phyloP scores from a whole-genome alignment of 1,284 basidiomycete species.

The Lentinus polychrous region DNA sequence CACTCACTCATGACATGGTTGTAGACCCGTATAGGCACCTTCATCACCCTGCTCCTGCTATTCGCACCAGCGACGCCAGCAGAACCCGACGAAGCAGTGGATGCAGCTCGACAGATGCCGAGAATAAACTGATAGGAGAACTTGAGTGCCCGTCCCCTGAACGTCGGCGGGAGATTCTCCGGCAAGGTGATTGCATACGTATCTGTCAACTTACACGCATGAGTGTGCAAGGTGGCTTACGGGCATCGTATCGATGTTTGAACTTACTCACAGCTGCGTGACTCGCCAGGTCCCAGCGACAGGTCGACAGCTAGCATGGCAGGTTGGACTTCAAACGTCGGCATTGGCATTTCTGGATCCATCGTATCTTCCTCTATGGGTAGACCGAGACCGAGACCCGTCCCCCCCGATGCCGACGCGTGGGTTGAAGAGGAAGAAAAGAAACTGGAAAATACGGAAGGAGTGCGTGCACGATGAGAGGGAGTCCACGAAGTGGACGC shows the following conservation, averaged over 20 bases:
- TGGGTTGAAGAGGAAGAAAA: conserved; percentile 15
- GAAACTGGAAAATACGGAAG: conserved; percentile 22
- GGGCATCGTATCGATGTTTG: background rate
- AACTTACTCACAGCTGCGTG: conserved; percentile 63
- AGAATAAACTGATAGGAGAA: conserved; percentile 89
- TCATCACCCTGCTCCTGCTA: conserved; percentile 75
- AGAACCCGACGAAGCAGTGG: conserved; percentile 14
- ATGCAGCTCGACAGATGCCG: conserved; percentile 69
- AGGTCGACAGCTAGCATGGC: conserved; percentile 83
- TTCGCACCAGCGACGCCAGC: conserved; percentile 35
- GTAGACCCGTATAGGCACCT: conserved; percentile 83
- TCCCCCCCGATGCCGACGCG: conserved; percentile 11
- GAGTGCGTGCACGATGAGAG: conserved; percentile 21
- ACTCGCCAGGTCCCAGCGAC: conserved; percentile 70
- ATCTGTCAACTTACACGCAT: conserved; percentile 38
- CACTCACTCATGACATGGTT: conserved; percentile 73
- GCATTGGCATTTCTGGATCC: conserved; percentile 64
- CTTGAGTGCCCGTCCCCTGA: conserved; percentile 73
- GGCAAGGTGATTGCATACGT: conserved; percentile 76
- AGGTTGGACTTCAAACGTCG: conserved; percentile 77
- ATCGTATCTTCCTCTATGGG: conserved; percentile 33
- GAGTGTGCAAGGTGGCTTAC: background rate
- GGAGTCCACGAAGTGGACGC: conserved; percentile 17
- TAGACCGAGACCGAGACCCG: conserved; percentile 20
- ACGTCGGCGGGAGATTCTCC: conserved; percentile 81